Conservation (phyloP, 225 moss, liverwort and hornwort genomes). For the Physcomitrium patens region DNA sequence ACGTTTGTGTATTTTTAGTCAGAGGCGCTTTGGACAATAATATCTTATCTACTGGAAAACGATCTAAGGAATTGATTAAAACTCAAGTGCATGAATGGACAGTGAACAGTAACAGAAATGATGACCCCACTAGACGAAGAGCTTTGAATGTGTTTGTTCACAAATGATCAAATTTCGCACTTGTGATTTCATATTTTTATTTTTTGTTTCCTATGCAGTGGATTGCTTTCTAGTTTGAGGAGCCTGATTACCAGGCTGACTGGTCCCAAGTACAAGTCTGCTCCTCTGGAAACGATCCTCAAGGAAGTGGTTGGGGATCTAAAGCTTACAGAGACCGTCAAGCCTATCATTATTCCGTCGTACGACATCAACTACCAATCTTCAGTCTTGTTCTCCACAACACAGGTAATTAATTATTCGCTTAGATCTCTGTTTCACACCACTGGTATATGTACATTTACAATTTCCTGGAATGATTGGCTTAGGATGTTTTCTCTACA, state of each 20-base stretch:
- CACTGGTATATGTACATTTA: too few relatives aligned
- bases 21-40: neutral
- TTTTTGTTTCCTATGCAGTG: conserved; percentile 7
- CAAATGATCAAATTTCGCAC: neutral
- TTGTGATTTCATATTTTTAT: too few relatives aligned
- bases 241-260: conserved; percentile 27
- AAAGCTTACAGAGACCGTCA: conserved; percentile 38
- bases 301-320: conserved; percentile 23
- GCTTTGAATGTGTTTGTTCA: neutral
- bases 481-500: too few relatives aligned
- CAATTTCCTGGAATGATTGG: too few relatives aligned
- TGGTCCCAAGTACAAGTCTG: conserved; percentile 33
- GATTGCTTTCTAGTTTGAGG: neutral
- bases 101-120: neutral
- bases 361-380: conserved; percentile 35
- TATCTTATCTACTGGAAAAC: neutral
- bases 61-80: neutral
- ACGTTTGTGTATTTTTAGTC: neutral
- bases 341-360: conserved; percentile 36
- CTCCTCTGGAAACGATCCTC: conserved; percentile 29
- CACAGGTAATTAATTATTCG: conserved; percentile 18
- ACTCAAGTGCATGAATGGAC: neutral
- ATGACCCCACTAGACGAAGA: neutral
- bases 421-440: neutral
- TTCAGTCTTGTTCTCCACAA: conserved; percentile 32